Conservation (phyloP, 129 eudicot genomes). For the Pittosporum tobira region DNA sequence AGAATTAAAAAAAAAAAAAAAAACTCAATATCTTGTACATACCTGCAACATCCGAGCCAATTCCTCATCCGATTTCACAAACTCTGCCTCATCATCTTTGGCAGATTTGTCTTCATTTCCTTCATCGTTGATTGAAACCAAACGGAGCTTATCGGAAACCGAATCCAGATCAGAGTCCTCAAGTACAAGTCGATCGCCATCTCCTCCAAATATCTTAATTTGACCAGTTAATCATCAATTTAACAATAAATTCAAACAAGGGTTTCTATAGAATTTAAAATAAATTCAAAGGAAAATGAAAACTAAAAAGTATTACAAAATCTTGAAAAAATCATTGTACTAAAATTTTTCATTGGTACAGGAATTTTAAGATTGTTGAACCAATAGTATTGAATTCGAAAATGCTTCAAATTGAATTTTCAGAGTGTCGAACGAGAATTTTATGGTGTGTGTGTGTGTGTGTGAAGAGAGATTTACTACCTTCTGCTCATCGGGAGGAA, state of each 20-base stretch:
- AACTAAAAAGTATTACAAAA: too few species aligned
- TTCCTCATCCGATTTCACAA: conserved; percentile 58
- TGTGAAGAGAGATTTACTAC: too few species aligned
- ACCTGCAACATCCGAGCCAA: conserved; percentile 89
- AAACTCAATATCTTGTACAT: background rate
- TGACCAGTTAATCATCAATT: conserved; percentile 5
- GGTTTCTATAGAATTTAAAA: too few species aligned
- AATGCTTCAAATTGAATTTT: too few species aligned
- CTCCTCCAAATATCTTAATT: conserved; percentile 45
- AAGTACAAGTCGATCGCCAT: conserved; percentile 38
- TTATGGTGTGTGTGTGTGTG: too few species aligned
- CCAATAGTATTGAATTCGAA: too few species aligned
- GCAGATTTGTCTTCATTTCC: conserved; percentile 19
- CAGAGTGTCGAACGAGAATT: too few species aligned
- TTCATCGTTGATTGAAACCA: conserved; percentile 44
- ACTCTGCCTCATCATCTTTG: conserved; percentile 11
- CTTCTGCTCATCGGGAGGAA: conserved; percentile 86
- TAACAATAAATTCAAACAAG: too few species aligned
- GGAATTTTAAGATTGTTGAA: too few species aligned
- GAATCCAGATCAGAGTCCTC: conserved; percentile 61
- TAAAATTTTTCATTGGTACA: too few species aligned
- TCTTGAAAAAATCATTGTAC: too few species aligned
- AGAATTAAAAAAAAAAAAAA: background rate
- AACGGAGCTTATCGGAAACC: conserved; percentile 48
- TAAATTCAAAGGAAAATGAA: background rate